Conservation (phyloP, 2,329 filamentous ascomycete genomes). For the Colletotrichum filicis region DNA sequence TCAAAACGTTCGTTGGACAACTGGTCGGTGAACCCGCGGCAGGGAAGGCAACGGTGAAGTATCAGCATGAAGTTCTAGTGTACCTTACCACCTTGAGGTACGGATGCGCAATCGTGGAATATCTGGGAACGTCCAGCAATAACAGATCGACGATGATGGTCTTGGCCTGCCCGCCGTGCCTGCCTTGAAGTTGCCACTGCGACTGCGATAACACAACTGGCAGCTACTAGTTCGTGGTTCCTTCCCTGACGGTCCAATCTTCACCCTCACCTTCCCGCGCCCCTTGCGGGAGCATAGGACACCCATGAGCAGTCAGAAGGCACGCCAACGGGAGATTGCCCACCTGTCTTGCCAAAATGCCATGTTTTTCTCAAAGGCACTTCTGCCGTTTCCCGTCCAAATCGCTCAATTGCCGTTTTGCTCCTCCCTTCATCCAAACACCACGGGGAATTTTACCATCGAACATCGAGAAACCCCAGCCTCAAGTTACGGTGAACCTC, state of each 20-base stretch:
- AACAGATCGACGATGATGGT: conserved; percentile 29
- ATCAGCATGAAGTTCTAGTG: conserved; percentile 24
- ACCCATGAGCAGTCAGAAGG: not conserved
- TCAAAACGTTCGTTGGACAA: not conserved
- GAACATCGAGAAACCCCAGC: not conserved
- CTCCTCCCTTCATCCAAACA: not conserved
- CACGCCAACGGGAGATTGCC: not conserved
- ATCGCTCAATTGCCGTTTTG: not conserved
- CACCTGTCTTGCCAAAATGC: conserved; percentile 10
- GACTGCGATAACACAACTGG: conserved; percentile 15
- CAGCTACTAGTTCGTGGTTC: not conserved
- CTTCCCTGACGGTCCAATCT: conserved; percentile 1
- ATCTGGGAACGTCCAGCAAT: conserved; percentile 15
- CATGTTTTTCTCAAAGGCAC: conserved; percentile 30
- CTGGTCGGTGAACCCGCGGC: not conserved
- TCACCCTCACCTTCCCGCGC: not conserved
- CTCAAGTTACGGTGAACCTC: conserved; percentile 3
- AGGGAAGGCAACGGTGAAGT: conserved; percentile 6
- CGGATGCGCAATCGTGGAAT: not conserved
- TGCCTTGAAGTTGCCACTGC: conserved; percentile 4
- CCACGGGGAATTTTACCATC: not conserved
- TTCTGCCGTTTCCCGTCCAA: conserved; percentile 17
- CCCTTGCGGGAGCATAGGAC: not conserved
- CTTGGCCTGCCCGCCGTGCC: not conserved
- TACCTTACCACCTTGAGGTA: conserved; percentile 14